Base-by-base conservation (phyloP, 176 grass and related monocot genomes). In the Oryza australiensis region DNA sequence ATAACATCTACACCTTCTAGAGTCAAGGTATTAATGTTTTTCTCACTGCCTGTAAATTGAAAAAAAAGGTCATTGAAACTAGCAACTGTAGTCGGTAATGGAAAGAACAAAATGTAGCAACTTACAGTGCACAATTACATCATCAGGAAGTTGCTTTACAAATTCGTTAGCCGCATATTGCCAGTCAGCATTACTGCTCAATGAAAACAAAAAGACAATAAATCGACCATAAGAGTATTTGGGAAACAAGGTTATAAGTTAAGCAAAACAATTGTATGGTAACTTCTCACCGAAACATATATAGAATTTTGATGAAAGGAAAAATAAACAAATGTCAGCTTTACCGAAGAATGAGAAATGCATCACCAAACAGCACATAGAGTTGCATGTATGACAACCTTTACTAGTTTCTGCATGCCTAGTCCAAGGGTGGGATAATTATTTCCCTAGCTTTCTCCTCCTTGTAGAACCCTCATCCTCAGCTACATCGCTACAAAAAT, bases 111-210 rank as follows among this genome's bases (percentile, higher is more conserved):
- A 64, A 70, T 64, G 26, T 11, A 32, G 20, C 35, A 81, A 87
- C 89, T 92, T 94, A 97, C 91, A 88, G 78, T 94, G 89, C 40
- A 97, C 87, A 42, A 92, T 74, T 38, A 94, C 87, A 92, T 92
- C 80, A 37, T 97, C 87, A 48, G 91, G 73, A 69, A 97, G 83
- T 73, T 82, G 84, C 80, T 84, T 88, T 33, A 87, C 77, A 35
- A 97, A 94, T 76, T 97, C 87, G 7, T 90, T 85, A 62, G 94
- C 89, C 32, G 72, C 87, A n/a, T 94, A 97, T 68, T 90, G 85
- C 94, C 94, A 97, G 78, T 97, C 89, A 64, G 51, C 83, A 37
- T 77, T 88, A 83, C 94, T 97, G 89, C 55, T 74, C 27, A 85
- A 79, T 78, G 45, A 30, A 20, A 83, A 83, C 27, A 79, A 74